phyloP scores from a whole-genome alignment of 176 grass and related monocot species.

The Stipa capillata region DNA sequence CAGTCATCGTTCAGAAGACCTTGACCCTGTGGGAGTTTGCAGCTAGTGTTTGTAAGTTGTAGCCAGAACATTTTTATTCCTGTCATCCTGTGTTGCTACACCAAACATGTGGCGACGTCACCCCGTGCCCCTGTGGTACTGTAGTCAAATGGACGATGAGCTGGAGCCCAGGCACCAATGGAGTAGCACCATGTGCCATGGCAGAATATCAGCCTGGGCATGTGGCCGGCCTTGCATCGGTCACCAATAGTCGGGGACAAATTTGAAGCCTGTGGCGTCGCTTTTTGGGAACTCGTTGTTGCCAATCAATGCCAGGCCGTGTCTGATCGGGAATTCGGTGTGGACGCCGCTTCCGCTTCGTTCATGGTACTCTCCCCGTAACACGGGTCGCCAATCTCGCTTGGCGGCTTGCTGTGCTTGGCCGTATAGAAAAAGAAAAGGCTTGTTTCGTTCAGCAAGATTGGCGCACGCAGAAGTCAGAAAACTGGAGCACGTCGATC shows the following conservation, averaged over 20 bases:
- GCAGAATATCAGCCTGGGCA: conserved; percentile 38
- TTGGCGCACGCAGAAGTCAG: neutral
- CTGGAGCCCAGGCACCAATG: conserved; percentile 32
- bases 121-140: neutral
- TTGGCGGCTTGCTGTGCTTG: neutral
- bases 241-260: conserved; percentile 8
- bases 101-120: conserved; percentile 7
- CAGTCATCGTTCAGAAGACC: neutral
- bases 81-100: neutral
- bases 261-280: neutral
- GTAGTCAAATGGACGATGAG: conserved; percentile 28
- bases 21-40: neutral
- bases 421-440: neutral
- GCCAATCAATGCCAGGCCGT: neutral
- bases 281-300: neutral
- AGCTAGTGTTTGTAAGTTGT: neutral
- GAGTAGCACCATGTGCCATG: conserved; percentile 15
- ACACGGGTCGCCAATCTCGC: too few species aligned
- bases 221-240: neutral
- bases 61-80: neutral
- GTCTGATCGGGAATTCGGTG: neutral
- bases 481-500: too few species aligned
- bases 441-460: neutral
- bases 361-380: too few species aligned
- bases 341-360: too few species aligned